phyloP scores from a whole-genome alignment of 2,329 filamentous ascomycete species.

The Colletotrichum viniferum region DNA sequence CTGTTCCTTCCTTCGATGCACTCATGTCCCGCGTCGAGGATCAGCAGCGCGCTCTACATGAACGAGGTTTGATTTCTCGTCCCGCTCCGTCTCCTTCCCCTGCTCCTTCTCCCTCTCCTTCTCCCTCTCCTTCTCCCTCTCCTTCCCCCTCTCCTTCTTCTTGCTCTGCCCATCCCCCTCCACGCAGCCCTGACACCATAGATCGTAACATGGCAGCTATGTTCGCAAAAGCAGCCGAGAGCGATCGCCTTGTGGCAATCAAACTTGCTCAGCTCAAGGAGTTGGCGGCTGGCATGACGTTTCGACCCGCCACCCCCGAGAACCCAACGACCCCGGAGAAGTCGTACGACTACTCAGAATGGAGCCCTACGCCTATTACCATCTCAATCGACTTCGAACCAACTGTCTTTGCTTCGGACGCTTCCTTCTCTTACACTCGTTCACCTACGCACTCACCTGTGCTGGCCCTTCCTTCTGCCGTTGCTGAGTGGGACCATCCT shows the following conservation, averaged over 20 bases:
- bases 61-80: neutral
- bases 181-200: neutral
- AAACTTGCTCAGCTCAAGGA: neutral
- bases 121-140: neutral
- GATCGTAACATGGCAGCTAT: neutral
- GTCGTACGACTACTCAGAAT: neutral
- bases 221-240: neutral
- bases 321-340: neutral
- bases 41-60: neutral
- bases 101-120: neutral
- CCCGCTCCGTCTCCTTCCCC: neutral
- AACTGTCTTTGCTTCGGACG: neutral
- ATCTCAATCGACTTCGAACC: conserved; percentile 1
- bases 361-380: neutral
- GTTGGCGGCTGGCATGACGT: neutral
- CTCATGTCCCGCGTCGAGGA: neutral
- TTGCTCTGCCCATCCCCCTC: neutral
- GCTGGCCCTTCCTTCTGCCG: neutral
- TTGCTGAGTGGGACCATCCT: neutral
- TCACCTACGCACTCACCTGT: neutral
- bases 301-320: neutral
- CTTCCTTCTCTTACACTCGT: neutral
- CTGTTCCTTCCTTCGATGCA: neutral
- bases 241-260: neutral
- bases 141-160: neutral